Evolutionary conservation across 345 rosid genomes (phyloP), one percentile per base, ranked within the genome.

Genomic region (Citrus reticulata): DNA sequence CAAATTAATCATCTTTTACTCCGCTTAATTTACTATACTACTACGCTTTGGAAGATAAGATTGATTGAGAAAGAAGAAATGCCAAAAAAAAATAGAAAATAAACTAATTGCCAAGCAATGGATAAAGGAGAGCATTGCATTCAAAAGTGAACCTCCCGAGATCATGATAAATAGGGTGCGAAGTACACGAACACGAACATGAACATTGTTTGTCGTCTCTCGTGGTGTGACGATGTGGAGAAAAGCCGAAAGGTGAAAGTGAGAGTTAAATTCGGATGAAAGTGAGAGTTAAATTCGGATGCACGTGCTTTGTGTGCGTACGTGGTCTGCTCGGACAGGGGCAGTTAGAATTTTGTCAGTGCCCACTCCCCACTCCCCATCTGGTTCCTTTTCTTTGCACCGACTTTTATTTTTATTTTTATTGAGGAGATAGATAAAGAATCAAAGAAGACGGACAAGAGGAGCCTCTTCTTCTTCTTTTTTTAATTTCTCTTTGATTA

Each of bases 271-370:
- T 72, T n/a, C 66, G 57, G 63, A 68, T 22, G 24, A 75, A 27
- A 19, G 27, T 5, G 17, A 27, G 73, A 42, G 57, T 14, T 67
- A 54, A 74, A 51, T 73, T n/a, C 66, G 57, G 63, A 68, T 65
- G 86, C 85, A 82, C 84, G 82, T 84, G 87, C 82, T 70, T 60
- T 57, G 68, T 75, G 79, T 71, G 71, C 40, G 19, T 10, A 13
- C 57, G 73, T 54, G 78, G 81, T 81, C 82, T 79, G 79, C 79
- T 72, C 34, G 29, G 63, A 80, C 67, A 67, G 80, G 69, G 54
- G 86, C 88, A 73, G 83, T 78, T 83, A 79, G 88, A 78, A 78
- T 83, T 81, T 85, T 35, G 37, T 35, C 37, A 83, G 88, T 70
- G 58, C 32, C 40, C n/a, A 46, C 17, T 46, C 16, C 17, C 51